Percentiles rank a stretch among this genome's conserved stretches.
phyloP scores from a whole-genome alignment of 352 stramenopile species.

The Phytophthora palmivora region DNA sequence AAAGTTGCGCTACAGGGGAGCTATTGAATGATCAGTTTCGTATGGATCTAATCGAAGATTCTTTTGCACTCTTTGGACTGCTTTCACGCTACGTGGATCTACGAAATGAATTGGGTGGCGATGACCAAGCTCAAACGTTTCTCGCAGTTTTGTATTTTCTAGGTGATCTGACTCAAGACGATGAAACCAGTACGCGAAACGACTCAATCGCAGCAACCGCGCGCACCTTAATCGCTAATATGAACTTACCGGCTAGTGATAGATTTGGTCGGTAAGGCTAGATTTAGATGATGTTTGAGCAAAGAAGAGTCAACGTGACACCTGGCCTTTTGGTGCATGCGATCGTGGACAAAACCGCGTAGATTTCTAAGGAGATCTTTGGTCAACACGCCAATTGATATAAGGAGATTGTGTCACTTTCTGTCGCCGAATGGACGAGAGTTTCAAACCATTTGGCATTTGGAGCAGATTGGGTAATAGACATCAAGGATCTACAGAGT shows the following conservation, averaged over 20 bases:
- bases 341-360: background rate
- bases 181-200: slow-evolving; percentile 40
- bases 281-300: slow-evolving; percentile 11
- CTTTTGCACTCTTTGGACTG: slow-evolving; percentile 64
- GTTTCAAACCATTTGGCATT: slow-evolving; percentile 18
- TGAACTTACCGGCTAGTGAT: slow-evolving; percentile 36
- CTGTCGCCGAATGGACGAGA: slow-evolving; percentile 1
- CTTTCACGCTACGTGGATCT: slow-evolving; percentile 80
- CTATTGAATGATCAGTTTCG: slow-evolving; percentile 40
- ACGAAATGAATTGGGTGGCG: slow-evolving; percentile 50
- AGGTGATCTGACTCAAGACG: slow-evolving; percentile 41
- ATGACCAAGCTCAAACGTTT: slow-evolving; percentile 66
- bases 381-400: slow-evolving; percentile 1
- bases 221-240: slow-evolving; percentile 43
- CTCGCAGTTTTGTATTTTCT: slow-evolving; percentile 61
- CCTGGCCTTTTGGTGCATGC: too few species aligned
- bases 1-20: slow-evolving; percentile 15
- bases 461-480: slow-evolving; percentile 11
- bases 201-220: slow-evolving; percentile 63
- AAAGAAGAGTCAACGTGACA: too few species aligned
- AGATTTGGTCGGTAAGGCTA: background rate
- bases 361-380: too few species aligned
- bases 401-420: slow-evolving; percentile 18
- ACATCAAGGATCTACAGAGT: background rate
- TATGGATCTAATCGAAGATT: slow-evolving; percentile 55